Conservation (phyloP, 192 early-diverging fungal species). For the Glomus cerebriforme region DNA sequence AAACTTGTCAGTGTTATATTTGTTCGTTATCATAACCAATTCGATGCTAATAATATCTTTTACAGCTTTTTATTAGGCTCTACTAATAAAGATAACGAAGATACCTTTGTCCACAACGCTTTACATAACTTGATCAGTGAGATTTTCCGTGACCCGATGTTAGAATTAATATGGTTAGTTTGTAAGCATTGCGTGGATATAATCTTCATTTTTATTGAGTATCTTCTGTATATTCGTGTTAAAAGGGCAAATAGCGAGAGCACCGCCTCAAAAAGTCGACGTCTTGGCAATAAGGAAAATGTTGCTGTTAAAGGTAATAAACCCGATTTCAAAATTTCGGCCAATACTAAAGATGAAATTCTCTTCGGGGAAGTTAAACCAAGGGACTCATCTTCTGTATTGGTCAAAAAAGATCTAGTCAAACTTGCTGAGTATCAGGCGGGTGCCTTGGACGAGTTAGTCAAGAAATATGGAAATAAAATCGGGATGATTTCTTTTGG, state of each 20-base stretch:
- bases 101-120: conserved; percentile 23
- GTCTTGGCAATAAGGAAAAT: conserved; percentile 6
- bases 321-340: conserved; percentile 6
- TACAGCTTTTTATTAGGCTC: too few species aligned
- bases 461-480: neutral
- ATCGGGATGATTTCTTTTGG: conserved; percentile 16
- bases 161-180: conserved; percentile 24
- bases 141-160: conserved; percentile 10
- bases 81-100: too few species aligned
- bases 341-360: conserved; percentile 15
- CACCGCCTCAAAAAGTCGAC: neutral
- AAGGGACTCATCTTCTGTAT: conserved; percentile 19
- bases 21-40: conserved; percentile 12
- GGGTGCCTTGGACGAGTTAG: neutral
- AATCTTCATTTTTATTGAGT: neutral
- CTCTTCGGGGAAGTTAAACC: conserved; percentile 17
- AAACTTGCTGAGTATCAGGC: conserved; percentile 8
- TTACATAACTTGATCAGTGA: conserved; percentile 20
- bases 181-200: conserved; percentile 20
- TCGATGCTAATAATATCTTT: conserved; percentile 19
- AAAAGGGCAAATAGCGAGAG: conserved; percentile 29
- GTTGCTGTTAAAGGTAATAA: conserved; percentile 20
- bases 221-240: neutral
- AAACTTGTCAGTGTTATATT: conserved; percentile 23
- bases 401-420: conserved; percentile 13